Base-by-base conservation (phyloP, 495 filamentous ascomycete genomes). In the Lentithecium fluviatile region DNA sequence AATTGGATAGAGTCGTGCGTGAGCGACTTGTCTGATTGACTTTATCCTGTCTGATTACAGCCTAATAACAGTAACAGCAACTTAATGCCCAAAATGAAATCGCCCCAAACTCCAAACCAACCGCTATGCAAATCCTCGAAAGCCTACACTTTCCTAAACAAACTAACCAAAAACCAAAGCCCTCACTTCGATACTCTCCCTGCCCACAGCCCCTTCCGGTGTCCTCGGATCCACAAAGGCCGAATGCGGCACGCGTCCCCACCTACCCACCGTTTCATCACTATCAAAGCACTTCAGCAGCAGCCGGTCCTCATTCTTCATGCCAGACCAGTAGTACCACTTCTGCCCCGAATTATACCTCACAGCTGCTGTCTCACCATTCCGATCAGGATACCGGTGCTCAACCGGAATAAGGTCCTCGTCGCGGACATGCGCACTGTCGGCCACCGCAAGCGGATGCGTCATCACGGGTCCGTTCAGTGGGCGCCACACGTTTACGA, bases 401-500 rank as follows among this genome's bases (percentile, higher is more conserved):
- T 90, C 80, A 6, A 95, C 78, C 5, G 80, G 75, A 0, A 91
- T 80, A 0, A 95, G 70, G 68, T 92, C 89, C 4, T 76, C 76
- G 52, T 87, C 80, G 0, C 72, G 65, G 0, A 91, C 78, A 0
- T 82, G 80, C 0, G 78, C 58, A 29, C 82, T 83, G 29, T 83
- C 82, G 0, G 88, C 89, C 63, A 90, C 86, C 0, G 81, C 90
- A 1, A 95, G 75, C 23, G 91, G 91, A 43, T 74, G 78, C 0
- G 82, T 76, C 63, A 86, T 82, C 0, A 96, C 83, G 0, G 88
- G 83, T n/a, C 79, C 79, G 66, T 87, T 89, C 11, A 95, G 73
- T 0, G 90, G 86, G 0, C 89, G 79, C 91, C 91, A 96, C 11
- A 96, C 87, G 68, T 95, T 96, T 64, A 96, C 80, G 63, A 96